Percentiles rank a stretch among this genome's conserved stretches.
Evolutionary conservation across 78 protist genomes (phyloP).

Genomic region (Pigoraptor vietnamica): DNA sequence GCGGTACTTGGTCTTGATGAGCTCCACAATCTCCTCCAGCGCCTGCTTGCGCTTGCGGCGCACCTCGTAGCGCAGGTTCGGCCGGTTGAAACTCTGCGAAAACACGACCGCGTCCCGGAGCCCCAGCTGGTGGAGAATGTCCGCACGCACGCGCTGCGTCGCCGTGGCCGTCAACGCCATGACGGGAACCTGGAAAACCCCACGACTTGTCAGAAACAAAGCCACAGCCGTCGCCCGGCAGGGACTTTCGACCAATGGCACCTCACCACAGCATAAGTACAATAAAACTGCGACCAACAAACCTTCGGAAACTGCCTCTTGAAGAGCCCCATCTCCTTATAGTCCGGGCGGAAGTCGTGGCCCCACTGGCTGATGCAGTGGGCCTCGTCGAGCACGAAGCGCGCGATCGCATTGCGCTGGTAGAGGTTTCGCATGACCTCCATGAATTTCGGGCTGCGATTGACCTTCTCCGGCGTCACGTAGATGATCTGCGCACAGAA

Average conservation of each 20-base stretch:
- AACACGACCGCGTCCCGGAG: background rate
- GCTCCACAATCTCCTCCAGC: constrained; percentile 33
- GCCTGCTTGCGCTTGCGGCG: constrained; percentile 20
- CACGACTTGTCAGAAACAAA: too few species aligned
- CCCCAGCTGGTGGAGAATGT: constrained; percentile 12
- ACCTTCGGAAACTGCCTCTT: background rate
- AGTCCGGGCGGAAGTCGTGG: constrained; percentile 91
- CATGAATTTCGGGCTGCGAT: background rate
- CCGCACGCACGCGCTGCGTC: constrained; percentile 16
- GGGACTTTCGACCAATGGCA: background rate
- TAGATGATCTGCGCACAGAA: constrained; percentile 36
- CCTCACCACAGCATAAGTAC: background rate
- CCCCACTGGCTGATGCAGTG: constrained; percentile 99
- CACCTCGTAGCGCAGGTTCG: constrained; percentile 72
- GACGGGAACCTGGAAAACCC: constrained; percentile 60
- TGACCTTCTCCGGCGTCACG: constrained; percentile 71
- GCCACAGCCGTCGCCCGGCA: too few species aligned
- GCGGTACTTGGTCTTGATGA: constrained; percentile 17
- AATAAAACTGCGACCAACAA: background rate
- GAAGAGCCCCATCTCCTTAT: constrained; percentile 35
- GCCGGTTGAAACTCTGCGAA: constrained; percentile 79
- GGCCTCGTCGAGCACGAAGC: constrained; percentile 92
- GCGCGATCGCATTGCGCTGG: constrained; percentile 10
- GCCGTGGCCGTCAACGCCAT: constrained; percentile 87
- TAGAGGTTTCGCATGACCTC: background rate